Conservation (phyloP, 495 filamentous ascomycete species). For the Aspergillus funiculosus region DNA sequence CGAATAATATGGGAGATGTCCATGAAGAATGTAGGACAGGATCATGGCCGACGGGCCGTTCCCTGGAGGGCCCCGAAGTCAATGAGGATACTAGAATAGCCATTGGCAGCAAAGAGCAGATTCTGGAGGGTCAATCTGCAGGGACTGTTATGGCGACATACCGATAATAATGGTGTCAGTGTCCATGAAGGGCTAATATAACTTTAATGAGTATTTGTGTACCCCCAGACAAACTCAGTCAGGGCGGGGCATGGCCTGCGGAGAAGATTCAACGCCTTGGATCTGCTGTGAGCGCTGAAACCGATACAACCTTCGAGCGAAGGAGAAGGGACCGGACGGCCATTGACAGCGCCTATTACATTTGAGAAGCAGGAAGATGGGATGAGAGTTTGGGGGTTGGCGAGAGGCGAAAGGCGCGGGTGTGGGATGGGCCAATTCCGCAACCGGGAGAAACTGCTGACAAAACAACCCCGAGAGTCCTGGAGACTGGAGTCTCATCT, state of each 20-base stretch:
- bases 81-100: conserved; percentile 8
- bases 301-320: conserved; percentile 21
- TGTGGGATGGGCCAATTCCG: conserved; percentile 18
- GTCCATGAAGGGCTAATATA: conserved; percentile 35
- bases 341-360: conserved; percentile 22
- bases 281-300: neutral
- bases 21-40: conserved; percentile 63
- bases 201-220: conserved; percentile 11
- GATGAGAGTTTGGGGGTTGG: conserved; percentile 9
- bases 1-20: conserved; percentile 56
- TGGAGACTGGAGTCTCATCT: no score
- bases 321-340: conserved; percentile 19
- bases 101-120: conserved; percentile 12
- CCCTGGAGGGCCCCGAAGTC: conserved; percentile 31
- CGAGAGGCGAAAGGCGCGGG: conserved; percentile 6
- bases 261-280: conserved; percentile 7
- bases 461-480: no score
- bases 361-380: conserved; percentile 4
- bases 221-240: conserved; percentile 26
- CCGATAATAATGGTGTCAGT: conserved; percentile 46
- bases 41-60: conserved; percentile 64
- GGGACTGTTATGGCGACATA: conserved; percentile 27
- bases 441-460: conserved; percentile 21
- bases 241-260: conserved; percentile 35
- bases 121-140: neutral